These are phyloP conservation scores for Clohesyomyces aquaticus DNA, from an alignment of 495 filamentous ascomycete genomes.

Conservation along the genomic window DNA sequence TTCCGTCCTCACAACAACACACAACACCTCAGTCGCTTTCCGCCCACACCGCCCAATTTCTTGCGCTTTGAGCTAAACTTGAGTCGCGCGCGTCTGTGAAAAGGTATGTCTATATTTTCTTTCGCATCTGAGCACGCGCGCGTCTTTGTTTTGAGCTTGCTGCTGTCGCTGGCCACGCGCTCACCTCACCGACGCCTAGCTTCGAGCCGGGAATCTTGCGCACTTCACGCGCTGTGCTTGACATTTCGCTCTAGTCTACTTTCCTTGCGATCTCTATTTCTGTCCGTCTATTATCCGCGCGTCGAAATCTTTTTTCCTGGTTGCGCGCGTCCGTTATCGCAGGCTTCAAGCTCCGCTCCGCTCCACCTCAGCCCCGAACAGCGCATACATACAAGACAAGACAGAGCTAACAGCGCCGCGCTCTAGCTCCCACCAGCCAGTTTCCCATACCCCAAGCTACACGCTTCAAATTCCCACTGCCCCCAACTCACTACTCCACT, in stretches of 20 bases:
- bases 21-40: conserved; percentile 18
- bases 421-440: not conserved
- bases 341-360: too few relatives aligned
- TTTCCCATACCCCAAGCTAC: not conserved
- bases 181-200: conserved; percentile 2
- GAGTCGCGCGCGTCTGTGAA: conserved; percentile 18
- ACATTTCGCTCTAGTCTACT: not conserved
- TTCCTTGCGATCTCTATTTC: not conserved
- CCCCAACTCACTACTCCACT: not conserved
- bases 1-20: conserved; percentile 8
- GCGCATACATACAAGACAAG: not conserved
- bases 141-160: conserved; percentile 14
- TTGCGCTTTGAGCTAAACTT: not conserved
- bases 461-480: not conserved
- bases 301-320: not conserved
- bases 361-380: not conserved
- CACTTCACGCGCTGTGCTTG: not conserved
- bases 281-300: not conserved
- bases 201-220: not conserved
- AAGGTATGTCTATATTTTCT: conserved; percentile 12
- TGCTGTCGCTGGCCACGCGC: conserved; percentile 1
- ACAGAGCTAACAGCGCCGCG: not conserved
- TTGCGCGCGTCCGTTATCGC: not conserved
- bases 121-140: conserved; percentile 1
- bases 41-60: conserved; percentile 4